phyloP scores from a whole-genome alignment of 352 stramenopile genomes.

The Thalassiosira hispida region DNA sequence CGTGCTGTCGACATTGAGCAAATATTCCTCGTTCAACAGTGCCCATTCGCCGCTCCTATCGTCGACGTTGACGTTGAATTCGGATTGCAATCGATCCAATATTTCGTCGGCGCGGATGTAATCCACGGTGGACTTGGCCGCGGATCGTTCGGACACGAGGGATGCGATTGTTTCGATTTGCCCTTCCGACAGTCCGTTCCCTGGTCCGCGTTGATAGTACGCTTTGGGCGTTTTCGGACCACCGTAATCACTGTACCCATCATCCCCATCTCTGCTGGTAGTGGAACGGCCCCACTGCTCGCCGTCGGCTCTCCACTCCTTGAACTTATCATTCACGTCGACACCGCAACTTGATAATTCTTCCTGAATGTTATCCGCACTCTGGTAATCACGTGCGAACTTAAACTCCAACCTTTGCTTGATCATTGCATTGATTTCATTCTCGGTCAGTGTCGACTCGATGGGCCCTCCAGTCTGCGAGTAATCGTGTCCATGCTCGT shows the following conservation, averaged over 20 bases:
- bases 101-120: constrained; percentile 73
- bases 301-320: constrained; percentile 79
- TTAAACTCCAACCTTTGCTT: constrained; percentile 74
- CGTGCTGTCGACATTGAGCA: constrained; percentile 28
- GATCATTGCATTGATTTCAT: constrained; percentile 73
- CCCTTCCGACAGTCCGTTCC: constrained; percentile 42
- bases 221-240: constrained; percentile 25
- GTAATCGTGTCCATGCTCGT: constrained; percentile 77
- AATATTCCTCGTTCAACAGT: constrained; percentile 41
- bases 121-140: constrained; percentile 44
- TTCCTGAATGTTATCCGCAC: constrained; percentile 73
- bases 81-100: constrained; percentile 52
- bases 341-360: constrained; percentile 62
- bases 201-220: constrained; percentile 40
- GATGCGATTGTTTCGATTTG: constrained; percentile 28
- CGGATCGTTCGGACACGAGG: constrained; percentile 33
- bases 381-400: constrained; percentile 69
- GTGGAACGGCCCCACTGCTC: constrained; percentile 7
- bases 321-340: constrained; percentile 73
- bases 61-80: constrained; percentile 63
- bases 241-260: neutral
- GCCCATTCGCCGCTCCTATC: constrained; percentile 48
- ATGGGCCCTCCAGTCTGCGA: constrained; percentile 43
- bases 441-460: constrained; percentile 52
- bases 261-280: neutral